A percentile compares a stretch with the other conserved stretches of the same genome.
Conservation (phyloP, 1,284 basidiomycete species). For the Apiotrichum domesticum region DNA sequence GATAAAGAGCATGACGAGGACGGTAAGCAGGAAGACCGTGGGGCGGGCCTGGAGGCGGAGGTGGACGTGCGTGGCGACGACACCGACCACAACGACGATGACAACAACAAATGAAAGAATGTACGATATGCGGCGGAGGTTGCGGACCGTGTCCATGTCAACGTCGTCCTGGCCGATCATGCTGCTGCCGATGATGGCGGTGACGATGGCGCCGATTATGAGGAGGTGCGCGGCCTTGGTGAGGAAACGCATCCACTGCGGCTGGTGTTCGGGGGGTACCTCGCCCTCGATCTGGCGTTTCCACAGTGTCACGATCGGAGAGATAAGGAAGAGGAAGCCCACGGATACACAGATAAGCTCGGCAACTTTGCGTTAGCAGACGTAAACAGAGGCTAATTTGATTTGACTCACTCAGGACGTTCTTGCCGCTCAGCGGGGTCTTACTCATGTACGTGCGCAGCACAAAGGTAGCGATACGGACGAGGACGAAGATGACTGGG, state of each 20-base stretch:
- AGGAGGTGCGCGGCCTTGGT: background rate
- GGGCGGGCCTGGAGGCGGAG: slow-evolving; percentile 1
- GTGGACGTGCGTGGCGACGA: slow-evolving; percentile 13
- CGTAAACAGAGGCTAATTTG: no score
- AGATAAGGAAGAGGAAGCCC: slow-evolving; percentile 31
- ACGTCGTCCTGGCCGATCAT: background rate
- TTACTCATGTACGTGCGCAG: slow-evolving; percentile 30
- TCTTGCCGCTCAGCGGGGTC: slow-evolving; percentile 14
- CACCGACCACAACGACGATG: slow-evolving; percentile 11
- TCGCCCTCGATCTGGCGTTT: slow-evolving; percentile 16
- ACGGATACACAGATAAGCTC: slow-evolving; percentile 31
- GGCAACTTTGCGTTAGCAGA: slow-evolving; percentile 17
- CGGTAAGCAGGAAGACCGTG: slow-evolving; percentile 10
- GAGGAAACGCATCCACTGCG: slow-evolving; percentile 3
- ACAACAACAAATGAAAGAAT: slow-evolving; percentile 23
- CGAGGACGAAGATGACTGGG: slow-evolving; percentile 24
- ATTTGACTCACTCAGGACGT: slow-evolving; percentile 13
- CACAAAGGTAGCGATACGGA: slow-evolving; percentile 22
- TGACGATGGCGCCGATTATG: slow-evolving; percentile 24
- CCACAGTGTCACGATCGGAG: slow-evolving; percentile 26
- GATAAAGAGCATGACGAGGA: slow-evolving; percentile 13
- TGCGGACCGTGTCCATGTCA: slow-evolving; percentile 11
- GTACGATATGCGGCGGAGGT: slow-evolving; percentile 19
- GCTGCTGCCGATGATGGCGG: background rate
- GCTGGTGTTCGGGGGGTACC: slow-evolving; percentile 1